Evolutionary conservation across 2,329 filamentous ascomycete species (phyloP).

Genomic region (Zopfia rhizophila): DNA sequence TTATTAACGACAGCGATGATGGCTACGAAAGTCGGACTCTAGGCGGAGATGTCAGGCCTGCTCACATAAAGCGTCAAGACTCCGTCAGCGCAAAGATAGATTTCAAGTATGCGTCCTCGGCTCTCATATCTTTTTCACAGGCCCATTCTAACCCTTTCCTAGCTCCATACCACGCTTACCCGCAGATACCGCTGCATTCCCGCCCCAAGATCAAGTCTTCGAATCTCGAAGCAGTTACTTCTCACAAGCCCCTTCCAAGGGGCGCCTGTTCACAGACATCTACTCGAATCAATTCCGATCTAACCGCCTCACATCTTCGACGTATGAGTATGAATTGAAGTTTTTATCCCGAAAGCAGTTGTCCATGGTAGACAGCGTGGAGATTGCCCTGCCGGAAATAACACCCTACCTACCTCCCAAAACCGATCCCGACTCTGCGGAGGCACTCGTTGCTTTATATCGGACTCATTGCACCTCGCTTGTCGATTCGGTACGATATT

Average conservation of each 20-base stretch:
- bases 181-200: conserved; percentile 61
- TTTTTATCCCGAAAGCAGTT: conserved; percentile 70
- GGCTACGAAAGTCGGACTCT: conserved; percentile 34
- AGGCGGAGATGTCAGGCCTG: conserved; percentile 27
- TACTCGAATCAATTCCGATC: conserved; percentile 54
- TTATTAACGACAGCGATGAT: conserved; percentile 57
- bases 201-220: conserved; percentile 41
- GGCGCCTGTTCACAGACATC: conserved; percentile 59
- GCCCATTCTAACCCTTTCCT: conserved; percentile 28
- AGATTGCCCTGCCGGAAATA: conserved; percentile 85
- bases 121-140: background rate
- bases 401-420: conserved; percentile 80
- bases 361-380: conserved; percentile 70
- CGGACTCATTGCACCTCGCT: conserved; percentile 94
- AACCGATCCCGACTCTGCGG: conserved; percentile 87
- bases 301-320: conserved; percentile 56
- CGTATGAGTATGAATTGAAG: conserved; percentile 70
- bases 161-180: conserved; percentile 57
- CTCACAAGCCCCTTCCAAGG: conserved; percentile 54
- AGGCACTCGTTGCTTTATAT: conserved; percentile 87
- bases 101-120: conserved; percentile 40
- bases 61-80: conserved; percentile 42
- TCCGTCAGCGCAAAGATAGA: conserved; percentile 46
- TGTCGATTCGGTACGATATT: conserved; percentile 94
- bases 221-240: conserved; percentile 41